Base-by-base conservation (phyloP, 352 stramenopile species). In the Phytophthora colocasiae region DNA sequence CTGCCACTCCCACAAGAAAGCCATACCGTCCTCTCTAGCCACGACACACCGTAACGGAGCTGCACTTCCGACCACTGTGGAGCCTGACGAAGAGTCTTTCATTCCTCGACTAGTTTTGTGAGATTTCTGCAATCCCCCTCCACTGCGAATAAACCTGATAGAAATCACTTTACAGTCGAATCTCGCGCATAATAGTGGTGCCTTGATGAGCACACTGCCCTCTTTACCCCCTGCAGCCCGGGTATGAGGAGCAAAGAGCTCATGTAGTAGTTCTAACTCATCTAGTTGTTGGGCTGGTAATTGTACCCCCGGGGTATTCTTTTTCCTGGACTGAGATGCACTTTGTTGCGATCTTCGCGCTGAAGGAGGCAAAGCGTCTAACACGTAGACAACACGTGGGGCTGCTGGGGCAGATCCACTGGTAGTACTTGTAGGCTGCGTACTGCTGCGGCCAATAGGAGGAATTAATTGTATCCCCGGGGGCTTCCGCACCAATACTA, bases 1-100 rank as follows among this genome's bases (percentile, higher is more conserved):
- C 39, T 87, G 78, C 89, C 89, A 96, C 48, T 96, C 87, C 89
- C 89, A 96, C 17, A 95, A 54, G 67, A 88, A 93, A 34, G 79
- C 85, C 73, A 90, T 81, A 24, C 89, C 89, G 56, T 96, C 89
- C 51, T 93, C 81, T 15, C 83, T 73, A 9, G 86, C 85, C 26
- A 95, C 77, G 0, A 96, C 63, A 62, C 87, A 96, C 34, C 89
- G 76, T 60, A 96, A 70, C 10, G 62, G 68, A 5, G 69, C 19
- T 34, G 62, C 27, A 52, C 52, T n/a, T 49, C 48, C 32, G 48
- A 59, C 24, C 15, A 61, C 41, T 17, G 53, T 66, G 26, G 67
- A 65, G 39, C 44, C 4, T 26, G 46, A 62, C 22, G 49, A 24
- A 22, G 52, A 55, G 1, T 62, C 63, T 8, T 70, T 50, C 11